Evolutionary conservation across 371 early-diverging fungal genomes (phyloP), one percentile per base, ranked within the genome.

Genomic region (Lichtheimia corymbifera): DNA sequence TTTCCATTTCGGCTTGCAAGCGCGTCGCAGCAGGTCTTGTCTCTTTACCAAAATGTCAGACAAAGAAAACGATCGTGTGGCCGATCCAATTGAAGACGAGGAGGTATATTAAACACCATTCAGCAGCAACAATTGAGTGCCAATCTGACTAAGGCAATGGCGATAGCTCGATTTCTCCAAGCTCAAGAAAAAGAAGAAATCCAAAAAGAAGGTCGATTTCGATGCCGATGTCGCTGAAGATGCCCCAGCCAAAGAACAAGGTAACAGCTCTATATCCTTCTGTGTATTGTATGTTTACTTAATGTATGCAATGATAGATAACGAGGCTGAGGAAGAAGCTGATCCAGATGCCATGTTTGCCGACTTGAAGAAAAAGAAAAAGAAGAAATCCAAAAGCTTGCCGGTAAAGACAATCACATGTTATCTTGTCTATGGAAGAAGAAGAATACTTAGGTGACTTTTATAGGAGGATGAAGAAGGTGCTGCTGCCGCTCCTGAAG

Each of bases 311-410:
- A 22, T 6, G n/a, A 11, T 18, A 18, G 47, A n/a, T 22, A 47
- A 47, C 11, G 47, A n/a, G 17, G 41, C 2, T 27, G 50, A 24
- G 22, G 59, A 24, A 24, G 53, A 50, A 1, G 55, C 82, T 44
- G 91, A 91, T 68, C 83, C 87, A 53, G 82, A 80, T 55, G 84
- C 88, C 63, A 85, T 91, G 88, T 93, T 93, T 77, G 88, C 87
- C 60, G 91, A 90, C 65, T 76, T 88, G 76, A 93, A 92, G 72
- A 92, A 93, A 86, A 93, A 93, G 72, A 93, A 93, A 83, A 93
- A 93, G 79, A 90, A 89, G 84, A 92, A 91, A 84, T 80, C 83
- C 72, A 86, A 87, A 78, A 77, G 83, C 43, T 73, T 62, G 22
- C 77, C 73, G 53, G 76, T 68, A 83, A 18, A 22, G n/a, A 47